Base-by-base conservation (phyloP, 2,329 filamentous ascomycete species). In the Aspergillus candidus region DNA sequence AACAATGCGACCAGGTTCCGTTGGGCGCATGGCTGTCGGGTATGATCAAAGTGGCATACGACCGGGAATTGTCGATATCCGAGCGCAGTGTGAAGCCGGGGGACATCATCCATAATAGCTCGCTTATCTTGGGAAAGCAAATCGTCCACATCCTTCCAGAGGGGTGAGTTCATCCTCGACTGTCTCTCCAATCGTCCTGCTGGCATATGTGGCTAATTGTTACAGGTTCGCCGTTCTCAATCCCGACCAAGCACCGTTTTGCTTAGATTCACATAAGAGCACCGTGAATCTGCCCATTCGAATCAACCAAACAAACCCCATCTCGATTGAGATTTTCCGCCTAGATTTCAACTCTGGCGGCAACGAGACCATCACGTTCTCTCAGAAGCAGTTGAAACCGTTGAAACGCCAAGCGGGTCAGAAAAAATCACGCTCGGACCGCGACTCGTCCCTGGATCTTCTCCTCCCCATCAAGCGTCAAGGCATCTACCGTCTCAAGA, bases 101-200 rank as follows among this genome's bases (percentile, higher is more conserved):
- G 22, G 83, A 79, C 50, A 90, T 98, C 51, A 74, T 95, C 49
- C 88, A 96, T 63, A 96, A 97, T 63, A 80, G 88, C 29, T 95
- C 90, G 15, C 77, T 97, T 59, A 97, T 98, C 52, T 78, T 95
- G 70, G 93, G 93, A 60, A 93, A 89, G 65, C 90, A 97, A 70
- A 94, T 96, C 56, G 91, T 98, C 67, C 93, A 98, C 63, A 95
- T 98, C 60, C 74, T 98, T 43, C 93, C 93, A 2, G 93, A 98
- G 73, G 94, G 94, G 73, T 84, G 66, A 54, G 75, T 61, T 29
- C 15, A 15, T 34, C 35, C 38, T 43, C n/a, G 4, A 8, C 11
- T 27, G 29, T 32, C 22, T 27, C 22, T 42, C 7, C 11, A 18
- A 14, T 11, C 31, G 18, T 27, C 22, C 22, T 27, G 22, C 22